These are phyloP conservation scores for Backusella mclennaniae DNA, from an alignment of 192 early-diverging fungal species.

Conservation along the genomic window DNA sequence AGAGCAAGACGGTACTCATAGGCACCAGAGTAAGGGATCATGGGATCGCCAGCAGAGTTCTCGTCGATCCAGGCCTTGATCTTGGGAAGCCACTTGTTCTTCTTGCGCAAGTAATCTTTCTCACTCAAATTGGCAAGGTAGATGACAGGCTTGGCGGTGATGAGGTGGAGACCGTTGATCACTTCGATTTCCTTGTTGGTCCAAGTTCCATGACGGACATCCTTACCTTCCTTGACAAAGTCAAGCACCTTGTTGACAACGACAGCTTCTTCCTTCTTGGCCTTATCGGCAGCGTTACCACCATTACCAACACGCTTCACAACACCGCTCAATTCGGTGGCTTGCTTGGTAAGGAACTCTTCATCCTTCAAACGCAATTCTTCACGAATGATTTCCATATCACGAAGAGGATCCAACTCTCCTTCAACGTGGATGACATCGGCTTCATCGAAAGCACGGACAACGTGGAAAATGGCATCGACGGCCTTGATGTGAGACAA, in stretches of 20 bases:
- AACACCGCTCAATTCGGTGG: constrained; percentile 65
- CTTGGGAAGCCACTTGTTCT: constrained; percentile 80
- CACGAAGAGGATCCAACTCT: constrained; percentile 86
- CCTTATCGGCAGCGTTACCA: constrained; percentile 80
- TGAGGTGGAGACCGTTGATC: constrained; percentile 81
- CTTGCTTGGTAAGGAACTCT: constrained; percentile 72
- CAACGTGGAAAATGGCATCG: constrained; percentile 83
- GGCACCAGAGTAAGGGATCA: constrained; percentile 89
- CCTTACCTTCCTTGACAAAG: constrained; percentile 72
- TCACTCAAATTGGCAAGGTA: constrained; percentile 92
- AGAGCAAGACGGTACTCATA: constrained; percentile 58
- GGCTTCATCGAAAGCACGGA: constrained; percentile 88
- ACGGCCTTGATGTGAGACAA: constrained; percentile 88
- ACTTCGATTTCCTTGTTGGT: constrained; percentile 85
- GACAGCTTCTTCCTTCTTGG: constrained; percentile 82
- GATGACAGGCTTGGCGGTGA: constrained; percentile 97
- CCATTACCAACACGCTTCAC: constrained; percentile 75
- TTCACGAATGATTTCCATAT: constrained; percentile 93
- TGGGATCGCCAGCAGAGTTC: constrained; percentile 83
- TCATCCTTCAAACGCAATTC: constrained; percentile 94
- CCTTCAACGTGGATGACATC: constrained; percentile 94
- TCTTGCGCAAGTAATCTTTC: constrained; percentile 87
- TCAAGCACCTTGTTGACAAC: constrained; percentile 73
- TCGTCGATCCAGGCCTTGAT: constrained; percentile 94
- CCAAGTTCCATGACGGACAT: constrained; percentile 90